Conservation (phyloP, 2,329 filamentous ascomycete species). For the Gremmenia infestans region DNA sequence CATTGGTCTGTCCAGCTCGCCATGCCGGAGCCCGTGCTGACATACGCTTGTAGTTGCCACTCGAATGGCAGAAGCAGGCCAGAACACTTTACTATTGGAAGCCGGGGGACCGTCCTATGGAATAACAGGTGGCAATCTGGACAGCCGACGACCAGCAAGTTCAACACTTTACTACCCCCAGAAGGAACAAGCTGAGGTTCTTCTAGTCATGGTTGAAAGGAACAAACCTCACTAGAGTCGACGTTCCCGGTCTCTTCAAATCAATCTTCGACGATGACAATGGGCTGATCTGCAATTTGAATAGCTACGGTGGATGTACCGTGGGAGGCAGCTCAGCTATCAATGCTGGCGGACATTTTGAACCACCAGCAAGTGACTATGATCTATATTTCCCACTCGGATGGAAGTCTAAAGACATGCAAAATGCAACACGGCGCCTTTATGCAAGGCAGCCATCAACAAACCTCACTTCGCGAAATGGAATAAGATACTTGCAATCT, state of each 20-base stretch:
- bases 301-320: conserved; percentile 24
- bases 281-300: conserved; percentile 35
- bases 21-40: not conserved
- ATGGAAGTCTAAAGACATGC: conserved; percentile 48
- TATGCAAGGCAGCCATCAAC: conserved; percentile 40
- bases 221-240: conserved; percentile 43
- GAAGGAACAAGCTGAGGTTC: conserved; percentile 13
- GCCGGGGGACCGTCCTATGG: conserved; percentile 47
- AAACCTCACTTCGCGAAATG: conserved; percentile 40
- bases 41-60: conserved; percentile 33
- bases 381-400: conserved; percentile 44
- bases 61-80: conserved; percentile 45
- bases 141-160: conserved; percentile 31
- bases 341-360: conserved; percentile 50
- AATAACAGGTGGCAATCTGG: conserved; percentile 40
- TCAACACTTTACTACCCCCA: too few species aligned
- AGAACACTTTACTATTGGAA: conserved; percentile 48
- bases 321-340: conserved; percentile 49
- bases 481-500: conserved; percentile 42
- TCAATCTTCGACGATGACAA: conserved; percentile 41
- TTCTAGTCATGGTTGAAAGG: conserved; percentile 42
- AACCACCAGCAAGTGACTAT: conserved; percentile 49
- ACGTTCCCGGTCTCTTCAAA: conserved; percentile 45
- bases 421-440: conserved; percentile 40
- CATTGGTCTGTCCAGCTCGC: conserved; percentile 28